Evolutionary conservation across 2,329 filamentous ascomycete species (phyloP), one percentile per base, ranked within the genome.

Genomic region (Apiospora sp.): DNA sequence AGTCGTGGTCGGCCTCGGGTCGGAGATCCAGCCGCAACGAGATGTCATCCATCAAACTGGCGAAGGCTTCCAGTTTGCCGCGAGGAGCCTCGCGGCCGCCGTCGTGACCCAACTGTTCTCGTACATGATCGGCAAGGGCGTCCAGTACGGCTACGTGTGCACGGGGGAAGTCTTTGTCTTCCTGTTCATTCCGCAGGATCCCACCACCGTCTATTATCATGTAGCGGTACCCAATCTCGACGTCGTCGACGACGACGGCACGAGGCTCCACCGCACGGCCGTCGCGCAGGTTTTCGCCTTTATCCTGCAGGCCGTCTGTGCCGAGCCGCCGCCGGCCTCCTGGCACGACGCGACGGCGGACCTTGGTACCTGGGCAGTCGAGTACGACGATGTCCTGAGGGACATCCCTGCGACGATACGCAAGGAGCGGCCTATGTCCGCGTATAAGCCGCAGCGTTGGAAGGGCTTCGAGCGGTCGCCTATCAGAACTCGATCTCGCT

Each of bases 81-180:
- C 80, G 0, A 81, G 69, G 72, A 16, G 51, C n/a, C 81, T 85
- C 44, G 72, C 76, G 54, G 77, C 82, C 27, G 82, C 82, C 34
- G 80, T 83, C 30, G 72, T 85, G 8, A 84, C 80, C 2, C 79
- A 84, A 73, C 79, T 85, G 8, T 85, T 84, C 75, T 83, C 81
- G 8, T 83, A 83, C 68, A 84, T 84, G 77, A 74, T 84, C 4
- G 76, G 78, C 46, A 83, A 81, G 67, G 76, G 79, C 48, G 79
- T 82, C 22, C 76, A 76, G 68, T 82, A 82, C 67, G 80, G 82
- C 3, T 84, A 84, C 70, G 71, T 84, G 5, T 81, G 24, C 24
- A 54, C 49, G 12, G 49, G 49, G 75, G 70, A 83, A 76, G 75
- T 75, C 6, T 81, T 80, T 37, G 71, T 83, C 72, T 84, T 82